A percentile compares a stretch with the other conserved stretches of the same genome.
Evolutionary conservation across 163 green algal genomes (phyloP).

Genomic region (Prototheca wickerhamii): DNA sequence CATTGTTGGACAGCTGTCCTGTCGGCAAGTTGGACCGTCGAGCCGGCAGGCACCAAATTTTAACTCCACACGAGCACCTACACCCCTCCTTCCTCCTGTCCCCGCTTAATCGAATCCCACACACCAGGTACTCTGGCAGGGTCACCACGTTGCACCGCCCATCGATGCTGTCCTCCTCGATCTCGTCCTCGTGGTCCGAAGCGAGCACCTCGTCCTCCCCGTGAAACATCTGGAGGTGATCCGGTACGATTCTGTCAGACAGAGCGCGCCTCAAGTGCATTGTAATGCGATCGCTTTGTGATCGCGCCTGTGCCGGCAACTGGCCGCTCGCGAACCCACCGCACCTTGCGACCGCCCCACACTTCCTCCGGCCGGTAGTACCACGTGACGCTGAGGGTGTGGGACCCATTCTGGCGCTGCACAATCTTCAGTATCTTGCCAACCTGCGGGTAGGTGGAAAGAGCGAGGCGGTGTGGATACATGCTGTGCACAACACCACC

Average conservation of each 20-base stretch:
- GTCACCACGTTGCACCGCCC: not conserved
- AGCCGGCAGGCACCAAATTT: not conserved
- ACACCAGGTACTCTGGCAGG: constrained; percentile 1
- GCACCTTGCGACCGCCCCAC: constrained; percentile 3
- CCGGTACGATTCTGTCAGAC: not conserved
- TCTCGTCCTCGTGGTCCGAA: constrained; percentile 6
- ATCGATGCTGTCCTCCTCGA: not conserved
- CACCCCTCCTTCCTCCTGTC: not conserved
- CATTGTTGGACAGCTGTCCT: no score
- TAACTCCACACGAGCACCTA: not conserved
- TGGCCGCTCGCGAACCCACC: no score
- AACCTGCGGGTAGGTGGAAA: not conserved
- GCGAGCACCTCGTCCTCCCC: constrained; percentile 6
- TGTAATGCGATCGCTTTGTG: no score
- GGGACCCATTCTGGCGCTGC: not conserved
- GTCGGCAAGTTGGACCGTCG: not conserved
- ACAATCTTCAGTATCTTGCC: not conserved
- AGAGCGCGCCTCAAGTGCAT: not conserved
- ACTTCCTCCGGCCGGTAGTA: constrained; percentile 9
- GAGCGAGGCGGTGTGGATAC: no score
- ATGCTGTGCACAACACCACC: no score
- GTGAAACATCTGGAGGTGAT: constrained; percentile 3
- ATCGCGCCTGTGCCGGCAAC: no score
- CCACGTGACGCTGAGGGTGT: not conserved
- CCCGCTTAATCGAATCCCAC: not conserved